phyloP scores from a whole-genome alignment of 371 early-diverging fungal genomes.

The Circinella minor region DNA sequence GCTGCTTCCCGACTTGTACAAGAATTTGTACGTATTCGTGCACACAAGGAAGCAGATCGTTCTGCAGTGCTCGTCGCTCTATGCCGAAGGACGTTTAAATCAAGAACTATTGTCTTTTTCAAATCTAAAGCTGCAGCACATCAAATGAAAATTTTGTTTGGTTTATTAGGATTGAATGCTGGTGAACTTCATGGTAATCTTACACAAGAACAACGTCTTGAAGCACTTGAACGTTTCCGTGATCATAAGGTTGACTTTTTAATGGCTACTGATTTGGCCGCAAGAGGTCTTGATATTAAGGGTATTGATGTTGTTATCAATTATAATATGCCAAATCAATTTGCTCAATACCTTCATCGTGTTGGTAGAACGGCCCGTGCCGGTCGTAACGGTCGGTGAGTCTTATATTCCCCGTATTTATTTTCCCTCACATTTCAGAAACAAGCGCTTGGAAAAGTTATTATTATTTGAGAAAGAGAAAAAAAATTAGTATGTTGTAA shows the following conservation, averaged over 20 bases:
- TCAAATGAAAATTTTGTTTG: conserved; percentile 96
- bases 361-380: conserved; percentile 99
- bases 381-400: conserved; percentile 79
- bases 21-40: conserved; percentile 96
- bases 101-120: conserved; percentile 91
- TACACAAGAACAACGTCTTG: conserved; percentile 93
- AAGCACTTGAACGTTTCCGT: conserved; percentile 93
- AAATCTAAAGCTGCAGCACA: conserved; percentile 92
- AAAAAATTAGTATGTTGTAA: not conserved
- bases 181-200: conserved; percentile 99
- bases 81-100: conserved; percentile 82
- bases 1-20: conserved; percentile 85
- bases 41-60: conserved; percentile 82
- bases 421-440: not conserved
- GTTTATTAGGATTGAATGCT: conserved; percentile 87
- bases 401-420: not conserved
- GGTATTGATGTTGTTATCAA: conserved; percentile 99
- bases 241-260: conserved; percentile 86
- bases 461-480: not conserved
- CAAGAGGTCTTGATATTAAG: conserved; percentile 99
- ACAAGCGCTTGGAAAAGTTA: not conserved
- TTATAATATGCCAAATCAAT: conserved; percentile 97
- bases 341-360: conserved; percentile 97
- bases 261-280: conserved; percentile 99
- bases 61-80: conserved; percentile 86